A percentile compares a stretch with the other conserved stretches of the same genome.
Conservation (phyloP, 139 green algal species). For the Pseudopediastrum boryanum region DNA sequence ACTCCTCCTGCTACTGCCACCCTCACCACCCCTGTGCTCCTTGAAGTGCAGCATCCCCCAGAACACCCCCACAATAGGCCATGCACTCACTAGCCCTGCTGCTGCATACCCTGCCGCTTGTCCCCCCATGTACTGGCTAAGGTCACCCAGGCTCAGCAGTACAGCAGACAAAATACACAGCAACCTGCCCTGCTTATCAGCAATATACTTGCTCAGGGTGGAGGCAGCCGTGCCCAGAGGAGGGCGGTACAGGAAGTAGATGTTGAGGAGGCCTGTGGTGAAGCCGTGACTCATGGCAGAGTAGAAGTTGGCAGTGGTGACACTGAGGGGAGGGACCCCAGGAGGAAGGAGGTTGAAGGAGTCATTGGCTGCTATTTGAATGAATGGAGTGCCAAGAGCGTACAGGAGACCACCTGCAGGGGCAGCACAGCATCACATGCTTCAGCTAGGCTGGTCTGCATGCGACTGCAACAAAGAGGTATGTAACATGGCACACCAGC, state of each 20-base stretch:
- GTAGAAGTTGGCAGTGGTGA: constrained; percentile 53
- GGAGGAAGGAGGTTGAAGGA: constrained; percentile 37
- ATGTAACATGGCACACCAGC: too few species aligned
- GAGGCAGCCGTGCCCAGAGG: constrained; percentile 36
- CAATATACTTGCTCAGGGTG: constrained; percentile 8
- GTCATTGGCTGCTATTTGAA: constrained; percentile 47
- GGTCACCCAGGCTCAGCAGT: constrained; percentile 44
- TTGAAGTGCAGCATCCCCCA: constrained; percentile 52
- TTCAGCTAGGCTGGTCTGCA: too few species aligned
- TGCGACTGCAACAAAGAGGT: too few species aligned
- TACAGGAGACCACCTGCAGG: constrained; percentile 42
- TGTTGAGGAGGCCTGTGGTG: constrained; percentile 24
- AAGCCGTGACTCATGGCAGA: constrained; percentile 35
- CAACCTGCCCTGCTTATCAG: constrained; percentile 22
- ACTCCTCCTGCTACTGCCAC: background rate
- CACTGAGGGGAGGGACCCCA: constrained; percentile 32
- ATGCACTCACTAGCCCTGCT: too few species aligned
- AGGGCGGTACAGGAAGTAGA: constrained; percentile 36
- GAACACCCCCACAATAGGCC: constrained; percentile 50
- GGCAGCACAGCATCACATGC: too few species aligned
- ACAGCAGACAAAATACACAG: constrained; percentile 36
- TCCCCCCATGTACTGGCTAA: constrained; percentile 52
- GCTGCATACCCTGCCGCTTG: too few species aligned
- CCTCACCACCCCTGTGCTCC: constrained; percentile 42
- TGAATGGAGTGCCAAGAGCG: constrained; percentile 43